A percentile compares a stretch with the other conserved stretches of the same genome.
Conservation (phyloP, 208 protist species). For the Naegleria lovaniensis region DNA sequence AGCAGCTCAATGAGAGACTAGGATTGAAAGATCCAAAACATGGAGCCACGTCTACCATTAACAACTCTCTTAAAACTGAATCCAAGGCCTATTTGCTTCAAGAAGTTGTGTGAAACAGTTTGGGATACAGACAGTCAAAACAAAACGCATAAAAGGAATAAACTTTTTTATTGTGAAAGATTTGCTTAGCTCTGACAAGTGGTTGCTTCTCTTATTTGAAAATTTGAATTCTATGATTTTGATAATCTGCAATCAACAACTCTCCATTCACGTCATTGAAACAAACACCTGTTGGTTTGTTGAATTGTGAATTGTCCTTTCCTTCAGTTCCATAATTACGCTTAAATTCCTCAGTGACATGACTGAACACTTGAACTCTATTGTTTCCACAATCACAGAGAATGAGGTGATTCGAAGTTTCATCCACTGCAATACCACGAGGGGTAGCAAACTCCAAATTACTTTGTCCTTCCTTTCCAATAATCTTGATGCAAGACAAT, state of each 20-base stretch:
- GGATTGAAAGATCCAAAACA: no score
- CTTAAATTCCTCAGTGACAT: not conserved
- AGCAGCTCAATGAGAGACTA: no score
- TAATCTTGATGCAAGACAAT: not conserved
- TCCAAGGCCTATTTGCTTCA: no score
- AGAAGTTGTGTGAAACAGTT: no score
- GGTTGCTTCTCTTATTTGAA: not conserved
- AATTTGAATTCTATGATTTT: not conserved
- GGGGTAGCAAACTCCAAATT: not conserved
- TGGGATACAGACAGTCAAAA: no score
- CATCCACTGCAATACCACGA: not conserved
- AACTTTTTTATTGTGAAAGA: no score
- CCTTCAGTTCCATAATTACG: not conserved
- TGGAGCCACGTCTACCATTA: no score
- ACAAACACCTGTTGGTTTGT: not conserved
- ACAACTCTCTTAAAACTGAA: no score
- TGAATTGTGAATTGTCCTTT: not conserved
- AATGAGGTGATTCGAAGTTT: not conserved
- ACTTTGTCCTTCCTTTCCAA: not conserved
- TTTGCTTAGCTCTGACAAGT: no score
- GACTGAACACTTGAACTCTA: not conserved
- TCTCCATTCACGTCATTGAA: not conserved
- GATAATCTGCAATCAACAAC: not conserved
- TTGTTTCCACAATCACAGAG: not conserved
- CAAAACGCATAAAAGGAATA: no score